phyloP scores from a whole-genome alignment of 768 basidiomycete genomes.

The Suillus tomentosus region DNA sequence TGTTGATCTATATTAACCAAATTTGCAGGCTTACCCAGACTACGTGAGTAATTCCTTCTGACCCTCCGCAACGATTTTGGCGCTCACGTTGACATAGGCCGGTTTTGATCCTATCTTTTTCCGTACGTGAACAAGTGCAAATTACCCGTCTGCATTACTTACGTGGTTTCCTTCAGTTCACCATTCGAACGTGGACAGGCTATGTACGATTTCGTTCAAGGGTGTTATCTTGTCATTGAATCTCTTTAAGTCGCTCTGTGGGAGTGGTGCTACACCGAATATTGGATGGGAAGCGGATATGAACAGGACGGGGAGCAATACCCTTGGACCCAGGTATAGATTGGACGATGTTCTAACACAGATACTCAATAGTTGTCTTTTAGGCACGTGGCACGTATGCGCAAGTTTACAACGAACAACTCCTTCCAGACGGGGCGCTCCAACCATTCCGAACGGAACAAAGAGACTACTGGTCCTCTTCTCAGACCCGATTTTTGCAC shows the following conservation, averaged over 20 bases:
- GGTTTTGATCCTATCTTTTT: constrained; percentile 30
- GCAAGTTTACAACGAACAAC: constrained; percentile 23
- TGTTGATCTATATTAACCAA: constrained; percentile 8
- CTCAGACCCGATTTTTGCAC: constrained; percentile 27
- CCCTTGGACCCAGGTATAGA: constrained; percentile 27
- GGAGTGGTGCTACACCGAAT: constrained; percentile 32
- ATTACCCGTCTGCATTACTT: not conserved
- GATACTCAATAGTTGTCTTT: not conserved
- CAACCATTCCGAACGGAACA: constrained; percentile 27
- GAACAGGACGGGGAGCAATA: constrained; percentile 13
- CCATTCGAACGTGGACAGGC: constrained; percentile 27
- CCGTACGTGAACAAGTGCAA: constrained; percentile 17
- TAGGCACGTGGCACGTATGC: constrained; percentile 26
- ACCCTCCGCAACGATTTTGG: not conserved
- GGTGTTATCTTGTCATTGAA: constrained; percentile 5
- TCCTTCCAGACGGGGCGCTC: constrained; percentile 25
- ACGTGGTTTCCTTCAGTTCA: constrained; percentile 22
- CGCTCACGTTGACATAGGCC: constrained; percentile 15
- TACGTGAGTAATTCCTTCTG: constrained; percentile 20
- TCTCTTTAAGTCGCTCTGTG: constrained; percentile 26
- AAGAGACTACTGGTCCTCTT: constrained; percentile 28
- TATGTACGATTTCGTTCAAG: constrained; percentile 13
- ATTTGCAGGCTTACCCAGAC: constrained; percentile 21
- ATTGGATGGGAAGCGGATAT: constrained; percentile 32
- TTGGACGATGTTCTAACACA: not conserved